Conservation (phyloP, 139 green algal genomes). For the Diplosphaera chodatii region DNA sequence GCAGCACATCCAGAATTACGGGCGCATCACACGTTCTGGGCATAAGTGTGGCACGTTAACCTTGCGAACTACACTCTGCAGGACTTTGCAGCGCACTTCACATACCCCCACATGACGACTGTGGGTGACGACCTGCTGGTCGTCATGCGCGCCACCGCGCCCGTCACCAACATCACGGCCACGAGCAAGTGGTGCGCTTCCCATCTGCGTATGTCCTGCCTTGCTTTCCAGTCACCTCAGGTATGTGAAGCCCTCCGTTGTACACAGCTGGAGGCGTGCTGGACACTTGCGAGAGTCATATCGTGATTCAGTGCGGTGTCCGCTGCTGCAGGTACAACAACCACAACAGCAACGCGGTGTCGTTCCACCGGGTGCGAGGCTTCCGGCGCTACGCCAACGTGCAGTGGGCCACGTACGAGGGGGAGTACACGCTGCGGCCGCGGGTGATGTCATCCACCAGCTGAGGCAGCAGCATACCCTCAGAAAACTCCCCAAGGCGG, state of each 20-base stretch:
- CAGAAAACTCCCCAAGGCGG: too few relatives aligned
- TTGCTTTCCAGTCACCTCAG: too few relatives aligned
- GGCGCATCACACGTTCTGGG: too few relatives aligned
- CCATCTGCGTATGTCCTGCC: too few relatives aligned
- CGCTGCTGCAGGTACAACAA: background rate
- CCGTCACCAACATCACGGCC: background rate
- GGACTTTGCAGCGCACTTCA: background rate
- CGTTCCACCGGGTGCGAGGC: background rate
- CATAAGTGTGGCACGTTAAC: too few relatives aligned
- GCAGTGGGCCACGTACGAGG: background rate
- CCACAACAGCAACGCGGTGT: background rate
- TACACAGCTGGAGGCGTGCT: too few relatives aligned
- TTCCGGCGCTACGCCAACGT: background rate
- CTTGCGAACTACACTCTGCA: too few relatives aligned
- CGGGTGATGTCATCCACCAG: background rate
- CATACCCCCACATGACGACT: background rate
- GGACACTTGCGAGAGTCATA: too few relatives aligned
- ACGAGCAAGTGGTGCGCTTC: background rate
- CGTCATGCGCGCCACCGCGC: conserved; percentile 6
- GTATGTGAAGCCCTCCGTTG: too few relatives aligned
- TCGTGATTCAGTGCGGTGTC: too few relatives aligned
- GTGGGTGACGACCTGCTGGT: conserved; percentile 17
- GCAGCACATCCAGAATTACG: too few relatives aligned
- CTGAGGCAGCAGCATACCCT: background rate
- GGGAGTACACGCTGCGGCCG: background rate